These are phyloP conservation scores for Exidia glandulosa DNA, from an alignment of 768 basidiomycete genomes.

Conservation along the genomic window DNA sequence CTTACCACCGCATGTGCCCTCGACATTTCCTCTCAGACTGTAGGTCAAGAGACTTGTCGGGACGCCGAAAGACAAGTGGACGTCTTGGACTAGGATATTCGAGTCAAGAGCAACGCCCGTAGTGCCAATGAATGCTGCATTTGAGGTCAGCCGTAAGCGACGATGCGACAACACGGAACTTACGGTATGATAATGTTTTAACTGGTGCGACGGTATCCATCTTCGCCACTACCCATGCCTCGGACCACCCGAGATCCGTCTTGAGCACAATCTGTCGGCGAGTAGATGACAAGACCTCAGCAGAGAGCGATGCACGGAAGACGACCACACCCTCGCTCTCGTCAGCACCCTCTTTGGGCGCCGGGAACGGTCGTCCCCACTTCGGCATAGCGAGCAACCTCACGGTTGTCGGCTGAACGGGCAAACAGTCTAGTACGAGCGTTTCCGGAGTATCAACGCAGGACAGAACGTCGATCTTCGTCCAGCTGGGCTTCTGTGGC, in stretches of 20 bases:
- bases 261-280: neutral
- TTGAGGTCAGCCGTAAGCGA: neutral
- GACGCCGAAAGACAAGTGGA: neutral
- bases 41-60: slow-evolving; percentile 57
- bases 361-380: slow-evolving; percentile 45
- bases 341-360: slow-evolving; percentile 55
- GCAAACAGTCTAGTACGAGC: slow-evolving; percentile 2
- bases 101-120: neutral
- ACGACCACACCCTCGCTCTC: slow-evolving; percentile 66
- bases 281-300: neutral
- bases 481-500: neutral
- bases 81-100: neutral
- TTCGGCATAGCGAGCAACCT: slow-evolving; percentile 55
- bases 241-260: neutral
- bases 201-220: neutral
- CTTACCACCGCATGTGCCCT: slow-evolving; percentile 20
- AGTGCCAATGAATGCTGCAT: neutral
- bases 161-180: neutral
- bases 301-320: slow-evolving; percentile 18
- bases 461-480: slow-evolving; percentile 29
- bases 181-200: neutral
- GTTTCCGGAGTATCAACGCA: slow-evolving; percentile 24
- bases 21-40: slow-evolving; percentile 29
- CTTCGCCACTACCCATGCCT: neutral
- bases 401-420: slow-evolving; percentile 31